Percentiles rank a stretch among this genome's conserved stretches.
Evolutionary conservation across 345 rosid genomes (phyloP).

Genomic region (Pistacia atlantica): DNA sequence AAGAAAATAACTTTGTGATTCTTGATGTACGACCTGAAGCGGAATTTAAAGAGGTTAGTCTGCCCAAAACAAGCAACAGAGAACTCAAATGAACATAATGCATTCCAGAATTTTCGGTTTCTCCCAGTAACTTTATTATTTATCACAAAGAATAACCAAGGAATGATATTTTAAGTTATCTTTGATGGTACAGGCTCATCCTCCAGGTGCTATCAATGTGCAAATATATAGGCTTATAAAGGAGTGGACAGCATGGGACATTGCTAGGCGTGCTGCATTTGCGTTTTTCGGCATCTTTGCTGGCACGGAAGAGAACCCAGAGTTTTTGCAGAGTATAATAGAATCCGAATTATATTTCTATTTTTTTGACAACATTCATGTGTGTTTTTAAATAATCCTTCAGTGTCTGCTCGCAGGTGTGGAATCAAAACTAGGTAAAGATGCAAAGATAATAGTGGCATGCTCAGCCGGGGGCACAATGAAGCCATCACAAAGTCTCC

Average conservation of each 20-base stretch:
- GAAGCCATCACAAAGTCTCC: slow-evolving; percentile 87
- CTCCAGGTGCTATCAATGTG: slow-evolving; percentile 86
- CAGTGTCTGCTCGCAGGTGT: slow-evolving; percentile 47
- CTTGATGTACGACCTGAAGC: slow-evolving; percentile 97
- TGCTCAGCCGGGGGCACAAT: slow-evolving; percentile 91
- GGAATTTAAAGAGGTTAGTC: slow-evolving; percentile 82
- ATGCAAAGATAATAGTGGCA: slow-evolving; percentile 90
- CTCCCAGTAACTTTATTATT: background rate
- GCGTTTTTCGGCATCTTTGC: slow-evolving; percentile 96
- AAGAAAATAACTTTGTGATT: slow-evolving; percentile 94
- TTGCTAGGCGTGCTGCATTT: slow-evolving; percentile 94
- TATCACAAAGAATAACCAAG: background rate
- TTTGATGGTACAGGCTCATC: slow-evolving; percentile 56
- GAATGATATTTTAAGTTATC: background rate
- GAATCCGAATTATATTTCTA: background rate
- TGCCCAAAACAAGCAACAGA: background rate
- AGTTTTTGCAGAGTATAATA: slow-evolving; percentile 64
- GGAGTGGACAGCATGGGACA: slow-evolving; percentile 99
- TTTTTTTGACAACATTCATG: background rate
- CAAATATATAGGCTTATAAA: slow-evolving; percentile 92
- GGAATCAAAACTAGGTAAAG: slow-evolving; percentile 75
- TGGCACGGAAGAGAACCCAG: slow-evolving; percentile 98
- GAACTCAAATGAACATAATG: background rate
- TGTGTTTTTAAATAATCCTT: background rate
- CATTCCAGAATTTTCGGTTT: background rate